Percentiles rank a stretch among this genome's conserved stretches.
phyloP scores from a whole-genome alignment of 176 grass and related monocot genomes.

The Musa beccarii region DNA sequence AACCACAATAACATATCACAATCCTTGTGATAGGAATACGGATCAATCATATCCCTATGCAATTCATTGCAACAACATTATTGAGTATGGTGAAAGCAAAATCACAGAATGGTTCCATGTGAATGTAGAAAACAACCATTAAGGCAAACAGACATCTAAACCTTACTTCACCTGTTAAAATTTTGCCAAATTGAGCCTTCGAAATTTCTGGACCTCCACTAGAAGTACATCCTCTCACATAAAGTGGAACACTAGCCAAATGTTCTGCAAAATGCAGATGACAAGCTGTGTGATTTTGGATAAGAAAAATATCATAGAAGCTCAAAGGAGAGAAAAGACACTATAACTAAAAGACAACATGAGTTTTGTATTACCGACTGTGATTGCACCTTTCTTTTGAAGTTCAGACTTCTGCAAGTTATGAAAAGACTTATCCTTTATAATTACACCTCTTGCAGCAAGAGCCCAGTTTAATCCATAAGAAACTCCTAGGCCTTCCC shows the following conservation, averaged over 20 bases:
- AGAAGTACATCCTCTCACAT: conserved; percentile 57
- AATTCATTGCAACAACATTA: too few species aligned
- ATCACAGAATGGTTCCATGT: not conserved
- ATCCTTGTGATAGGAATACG: too few species aligned
- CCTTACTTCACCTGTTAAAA: conserved; percentile 55
- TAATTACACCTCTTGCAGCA: conserved; percentile 54
- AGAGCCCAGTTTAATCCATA: conserved; percentile 66
- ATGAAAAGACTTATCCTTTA: conserved; percentile 68
- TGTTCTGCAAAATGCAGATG: conserved; percentile 33
- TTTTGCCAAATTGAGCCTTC: conserved; percentile 70
- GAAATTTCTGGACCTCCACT: conserved; percentile 40
- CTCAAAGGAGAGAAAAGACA: not conserved
- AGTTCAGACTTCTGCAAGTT: conserved; percentile 57
- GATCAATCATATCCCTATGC: too few species aligned
- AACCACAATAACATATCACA: too few species aligned
- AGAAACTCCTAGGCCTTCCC: conserved; percentile 45
- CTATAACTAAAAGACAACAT: not conserved
- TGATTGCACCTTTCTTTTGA: conserved; percentile 45
- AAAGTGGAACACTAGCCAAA: conserved; percentile 53
- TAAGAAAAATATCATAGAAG: not conserved
- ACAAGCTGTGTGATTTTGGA: not conserved
- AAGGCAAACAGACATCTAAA: not conserved
- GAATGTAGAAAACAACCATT: not conserved
- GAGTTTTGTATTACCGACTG: conserved; percentile 24
- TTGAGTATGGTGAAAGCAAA: not conserved